Conservation (phyloP, 495 filamentous ascomycete species). For the Podospora pseudoanserina region DNA sequence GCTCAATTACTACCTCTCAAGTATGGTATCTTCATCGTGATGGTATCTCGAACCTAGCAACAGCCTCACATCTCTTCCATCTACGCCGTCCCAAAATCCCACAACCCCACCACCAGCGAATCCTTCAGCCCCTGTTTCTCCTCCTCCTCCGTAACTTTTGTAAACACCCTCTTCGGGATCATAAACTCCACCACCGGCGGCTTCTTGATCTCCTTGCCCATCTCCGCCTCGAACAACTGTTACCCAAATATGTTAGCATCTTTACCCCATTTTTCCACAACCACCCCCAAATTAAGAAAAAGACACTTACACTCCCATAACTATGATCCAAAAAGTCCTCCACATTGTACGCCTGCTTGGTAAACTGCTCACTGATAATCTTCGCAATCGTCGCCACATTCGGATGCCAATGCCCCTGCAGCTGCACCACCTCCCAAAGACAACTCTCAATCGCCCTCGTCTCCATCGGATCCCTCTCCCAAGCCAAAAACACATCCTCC, state of each 20-base stretch:
- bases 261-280: not conserved
- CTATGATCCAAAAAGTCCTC: constrained; percentile 97
- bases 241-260: constrained; percentile 25
- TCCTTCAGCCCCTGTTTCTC: constrained; percentile 40
- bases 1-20: too few species aligned
- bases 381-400: constrained; percentile 92
- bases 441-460: constrained; percentile 87
- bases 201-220: constrained; percentile 78
- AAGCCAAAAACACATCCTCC: constrained; percentile 72
- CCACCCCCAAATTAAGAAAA: not conserved
- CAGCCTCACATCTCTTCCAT: too few species aligned
- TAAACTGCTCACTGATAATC: constrained; percentile 96
- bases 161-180: constrained; percentile 87
- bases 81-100: constrained; percentile 46
- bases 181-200: constrained; percentile 85
- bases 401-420: constrained; percentile 93
- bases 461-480: constrained; percentile 76
- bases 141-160: constrained; percentile 45
- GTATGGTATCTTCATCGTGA: too few species aligned
- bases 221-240: constrained; percentile 76
- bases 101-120: constrained; percentile 52
- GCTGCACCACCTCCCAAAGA: constrained; percentile 87
- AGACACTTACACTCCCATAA: constrained; percentile 69
- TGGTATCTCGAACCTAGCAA: too few species aligned
- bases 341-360: constrained; percentile 84